Conservation (phyloP, 345 rosid species). For the Populus alba region DNA sequence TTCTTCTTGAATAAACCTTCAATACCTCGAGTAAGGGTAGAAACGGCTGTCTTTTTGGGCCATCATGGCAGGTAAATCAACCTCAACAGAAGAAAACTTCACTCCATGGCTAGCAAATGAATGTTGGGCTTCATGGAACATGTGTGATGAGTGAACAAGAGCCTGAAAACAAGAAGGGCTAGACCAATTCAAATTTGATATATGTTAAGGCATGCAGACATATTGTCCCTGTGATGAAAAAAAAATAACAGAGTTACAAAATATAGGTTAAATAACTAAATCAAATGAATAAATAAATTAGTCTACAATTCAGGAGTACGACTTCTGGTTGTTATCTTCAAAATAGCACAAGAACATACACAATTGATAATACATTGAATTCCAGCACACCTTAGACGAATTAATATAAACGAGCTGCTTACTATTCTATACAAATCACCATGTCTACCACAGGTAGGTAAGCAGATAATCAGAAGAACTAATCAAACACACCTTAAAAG, state of each 20-base stretch:
- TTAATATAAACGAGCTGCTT: not conserved
- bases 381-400: no score
- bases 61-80: constrained; percentile 97
- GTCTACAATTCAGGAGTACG: not conserved
- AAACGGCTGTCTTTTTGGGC: constrained; percentile 93
- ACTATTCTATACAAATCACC: not conserved
- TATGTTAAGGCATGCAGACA: constrained; percentile 2
- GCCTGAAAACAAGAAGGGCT: constrained; percentile 49
- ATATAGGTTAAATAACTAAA: not conserved
- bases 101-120: constrained; percentile 86
- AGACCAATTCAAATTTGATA: not conserved
- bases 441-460: not conserved
- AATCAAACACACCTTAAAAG: no score
- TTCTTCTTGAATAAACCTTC: constrained; percentile 99
- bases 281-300: not conserved
- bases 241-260: not conserved
- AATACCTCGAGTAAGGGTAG: constrained; percentile 77
- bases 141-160: constrained; percentile 97
- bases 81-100: constrained; percentile 80
- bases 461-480: not conserved
- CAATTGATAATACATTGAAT: not conserved
- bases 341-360: not conserved
- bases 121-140: constrained; percentile 91
- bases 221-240: not conserved
- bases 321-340: not conserved